Conservation (phyloP, 257 asterid species). For the Nicotiana otophora region DNA sequence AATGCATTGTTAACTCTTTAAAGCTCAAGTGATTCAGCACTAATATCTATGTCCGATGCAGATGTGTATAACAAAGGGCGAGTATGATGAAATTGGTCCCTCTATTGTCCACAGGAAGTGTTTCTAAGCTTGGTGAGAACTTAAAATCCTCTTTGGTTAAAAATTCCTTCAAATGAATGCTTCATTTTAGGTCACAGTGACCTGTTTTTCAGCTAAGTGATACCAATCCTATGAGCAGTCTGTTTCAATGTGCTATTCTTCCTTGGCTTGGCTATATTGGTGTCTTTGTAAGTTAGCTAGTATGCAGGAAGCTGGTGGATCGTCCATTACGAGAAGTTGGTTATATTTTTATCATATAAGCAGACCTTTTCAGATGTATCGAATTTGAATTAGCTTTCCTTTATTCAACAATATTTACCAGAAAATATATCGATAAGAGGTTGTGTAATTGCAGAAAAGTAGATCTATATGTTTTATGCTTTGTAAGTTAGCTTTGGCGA, state of each 20-base stretch:
- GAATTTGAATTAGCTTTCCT: not conserved
- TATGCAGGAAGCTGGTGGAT: too few relatives aligned
- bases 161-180: not conserved
- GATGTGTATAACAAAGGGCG: not conserved
- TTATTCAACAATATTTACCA: not conserved
- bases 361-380: not conserved
- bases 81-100: conserved; percentile 5
- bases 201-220: not conserved
- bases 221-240: not conserved
- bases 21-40: not conserved
- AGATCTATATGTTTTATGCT: not conserved
- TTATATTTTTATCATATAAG: too few relatives aligned
- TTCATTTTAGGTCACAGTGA: not conserved
- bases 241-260: too few relatives aligned
- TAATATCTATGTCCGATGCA: not conserved
- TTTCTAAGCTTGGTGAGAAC: not conserved
- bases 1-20: not conserved
- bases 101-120: not conserved
- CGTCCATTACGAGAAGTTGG: not conserved
- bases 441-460: not conserved
- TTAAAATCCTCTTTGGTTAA: too few relatives aligned
- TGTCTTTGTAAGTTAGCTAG: too few relatives aligned
- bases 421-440: not conserved
- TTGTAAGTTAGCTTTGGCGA: not conserved
- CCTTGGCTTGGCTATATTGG: too few relatives aligned